phyloP scores from a whole-genome alignment of 2,329 filamentous ascomycete species.

The Fusarium coicis region DNA sequence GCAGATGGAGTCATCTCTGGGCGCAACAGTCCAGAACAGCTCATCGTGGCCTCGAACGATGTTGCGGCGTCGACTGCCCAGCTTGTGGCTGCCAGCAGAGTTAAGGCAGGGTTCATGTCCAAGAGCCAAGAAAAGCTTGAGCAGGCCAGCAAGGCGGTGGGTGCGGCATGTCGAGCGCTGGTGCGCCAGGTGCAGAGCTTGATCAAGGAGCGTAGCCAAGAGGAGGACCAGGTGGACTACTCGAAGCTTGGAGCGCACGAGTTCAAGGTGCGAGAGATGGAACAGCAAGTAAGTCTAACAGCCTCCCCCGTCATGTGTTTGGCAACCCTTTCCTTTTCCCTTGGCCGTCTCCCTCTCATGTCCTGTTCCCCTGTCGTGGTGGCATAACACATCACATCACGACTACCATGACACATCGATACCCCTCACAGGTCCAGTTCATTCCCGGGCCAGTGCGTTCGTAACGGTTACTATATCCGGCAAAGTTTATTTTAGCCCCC shows the following conservation, averaged over 20 bases:
- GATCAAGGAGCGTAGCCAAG: constrained; percentile 85
- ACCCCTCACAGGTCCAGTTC: constrained; percentile 3
- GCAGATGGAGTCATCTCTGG: constrained; percentile 94
- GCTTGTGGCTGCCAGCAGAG: constrained; percentile 91
- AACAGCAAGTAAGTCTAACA: constrained; percentile 82
- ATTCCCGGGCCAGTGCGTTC: constrained; percentile 20
- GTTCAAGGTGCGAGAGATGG: constrained; percentile 99
- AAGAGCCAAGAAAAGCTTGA: constrained; percentile 95
- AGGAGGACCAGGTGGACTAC: constrained; percentile 89
- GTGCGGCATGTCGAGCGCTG: constrained; percentile 84
- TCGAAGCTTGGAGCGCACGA: constrained; percentile 88
- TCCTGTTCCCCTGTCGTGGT: background rate
- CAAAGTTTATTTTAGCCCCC: constrained; percentile 8
- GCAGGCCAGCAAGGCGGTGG: constrained; percentile 91
- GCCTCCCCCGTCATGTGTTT: constrained; percentile 20
- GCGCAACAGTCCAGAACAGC: constrained; percentile 93
- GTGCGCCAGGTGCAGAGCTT: constrained; percentile 95
- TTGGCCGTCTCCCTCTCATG: background rate
- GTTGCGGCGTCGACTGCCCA: constrained; percentile 96
- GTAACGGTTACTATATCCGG: constrained; percentile 39
- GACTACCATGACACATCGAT: background rate
- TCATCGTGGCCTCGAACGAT: constrained; percentile 97
- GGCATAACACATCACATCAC: constrained; percentile 2
- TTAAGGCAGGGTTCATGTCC: constrained; percentile 98
- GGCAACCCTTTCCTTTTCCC: background rate